Conservation (phyloP, 2,329 filamentous ascomycete species). For the Lizonia empirigonia region DNA sequence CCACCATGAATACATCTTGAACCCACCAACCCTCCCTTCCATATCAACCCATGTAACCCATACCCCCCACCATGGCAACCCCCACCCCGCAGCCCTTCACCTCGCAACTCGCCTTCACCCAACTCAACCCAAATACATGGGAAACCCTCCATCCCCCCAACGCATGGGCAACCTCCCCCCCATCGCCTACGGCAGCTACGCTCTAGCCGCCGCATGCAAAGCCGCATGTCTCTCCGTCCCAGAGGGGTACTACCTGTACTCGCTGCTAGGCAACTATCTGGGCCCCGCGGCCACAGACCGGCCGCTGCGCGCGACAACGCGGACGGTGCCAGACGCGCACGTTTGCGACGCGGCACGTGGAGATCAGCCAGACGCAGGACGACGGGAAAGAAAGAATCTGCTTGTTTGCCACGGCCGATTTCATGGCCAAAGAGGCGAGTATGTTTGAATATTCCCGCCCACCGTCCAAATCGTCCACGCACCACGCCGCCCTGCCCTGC, state of each 20-base stretch:
- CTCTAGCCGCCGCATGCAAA: slow-evolving; percentile 50
- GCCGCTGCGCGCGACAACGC: slow-evolving; percentile 48
- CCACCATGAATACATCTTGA: background rate
- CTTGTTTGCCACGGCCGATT: slow-evolving; percentile 55
- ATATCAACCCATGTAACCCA: background rate
- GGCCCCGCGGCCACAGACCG: slow-evolving; percentile 53
- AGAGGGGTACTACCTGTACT: slow-evolving; percentile 52
- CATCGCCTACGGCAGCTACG: slow-evolving; percentile 56
- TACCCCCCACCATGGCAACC: slow-evolving; percentile 5
- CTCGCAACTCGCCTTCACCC: slow-evolving; percentile 23
- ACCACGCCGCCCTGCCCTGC: slow-evolving; percentile 20
- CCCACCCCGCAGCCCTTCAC: slow-evolving; percentile 12
- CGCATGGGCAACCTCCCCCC: slow-evolving; percentile 43
- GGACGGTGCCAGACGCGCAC: slow-evolving; percentile 52
- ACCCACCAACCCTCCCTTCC: background rate
- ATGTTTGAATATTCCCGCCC: slow-evolving; percentile 49
- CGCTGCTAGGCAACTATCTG: slow-evolving; percentile 54
- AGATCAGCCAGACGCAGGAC: slow-evolving; percentile 51
- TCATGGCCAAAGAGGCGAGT: slow-evolving; percentile 51
- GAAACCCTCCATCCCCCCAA: slow-evolving; percentile 41
- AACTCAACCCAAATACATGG: slow-evolving; percentile 19
- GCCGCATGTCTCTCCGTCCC: slow-evolving; percentile 51
- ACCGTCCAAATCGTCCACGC: slow-evolving; percentile 42
- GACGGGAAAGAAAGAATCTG: slow-evolving; percentile 49
- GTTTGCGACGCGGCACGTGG: slow-evolving; percentile 56